A percentile compares a stretch with the other conserved stretches of the same genome.
Conservation (phyloP, 768 basidiomycete species). For the Hygrophorus russula region DNA sequence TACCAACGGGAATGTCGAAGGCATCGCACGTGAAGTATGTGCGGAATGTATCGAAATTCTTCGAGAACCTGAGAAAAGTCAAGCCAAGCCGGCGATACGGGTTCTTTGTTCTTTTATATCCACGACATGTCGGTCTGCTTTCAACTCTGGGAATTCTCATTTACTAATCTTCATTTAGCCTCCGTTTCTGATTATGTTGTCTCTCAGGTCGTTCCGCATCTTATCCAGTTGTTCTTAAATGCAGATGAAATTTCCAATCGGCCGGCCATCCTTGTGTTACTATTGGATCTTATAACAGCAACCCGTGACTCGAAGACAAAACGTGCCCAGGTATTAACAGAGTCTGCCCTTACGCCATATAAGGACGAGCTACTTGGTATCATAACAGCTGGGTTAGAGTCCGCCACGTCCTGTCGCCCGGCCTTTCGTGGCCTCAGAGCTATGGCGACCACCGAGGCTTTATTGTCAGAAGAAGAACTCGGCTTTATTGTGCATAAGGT, state of each 20-base stretch:
- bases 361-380: slow-evolving; percentile 71
- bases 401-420: slow-evolving; percentile 36
- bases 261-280: slow-evolving; percentile 50
- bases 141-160: slow-evolving; percentile 3
- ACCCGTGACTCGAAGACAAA: slow-evolving; percentile 30
- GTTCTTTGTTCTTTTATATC: slow-evolving; percentile 66
- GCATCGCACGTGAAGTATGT: slow-evolving; percentile 63
- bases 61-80: slow-evolving; percentile 87
- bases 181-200: slow-evolving; percentile 58
- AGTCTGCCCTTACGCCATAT: slow-evolving; percentile 36
- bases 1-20: slow-evolving; percentile 30
- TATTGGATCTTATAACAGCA: slow-evolving; percentile 54
- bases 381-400: slow-evolving; percentile 46
- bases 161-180: slow-evolving; percentile 28
- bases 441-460: slow-evolving; percentile 48
- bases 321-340: slow-evolving; percentile 10
- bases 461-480: slow-evolving; percentile 65
- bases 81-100: slow-evolving; percentile 81
- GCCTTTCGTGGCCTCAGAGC: slow-evolving; percentile 58
- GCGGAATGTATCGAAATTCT: slow-evolving; percentile 73
- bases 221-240: slow-evolving; percentile 65
- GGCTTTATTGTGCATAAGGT: slow-evolving; percentile 69
- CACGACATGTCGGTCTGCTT: slow-evolving; percentile 56
- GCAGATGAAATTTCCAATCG: slow-evolving; percentile 61
- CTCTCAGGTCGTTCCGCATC: slow-evolving; percentile 58